Evolutionary conservation across 2,329 filamentous ascomycete genomes (phyloP).

Genomic region (Colletotrichum sp.): DNA sequence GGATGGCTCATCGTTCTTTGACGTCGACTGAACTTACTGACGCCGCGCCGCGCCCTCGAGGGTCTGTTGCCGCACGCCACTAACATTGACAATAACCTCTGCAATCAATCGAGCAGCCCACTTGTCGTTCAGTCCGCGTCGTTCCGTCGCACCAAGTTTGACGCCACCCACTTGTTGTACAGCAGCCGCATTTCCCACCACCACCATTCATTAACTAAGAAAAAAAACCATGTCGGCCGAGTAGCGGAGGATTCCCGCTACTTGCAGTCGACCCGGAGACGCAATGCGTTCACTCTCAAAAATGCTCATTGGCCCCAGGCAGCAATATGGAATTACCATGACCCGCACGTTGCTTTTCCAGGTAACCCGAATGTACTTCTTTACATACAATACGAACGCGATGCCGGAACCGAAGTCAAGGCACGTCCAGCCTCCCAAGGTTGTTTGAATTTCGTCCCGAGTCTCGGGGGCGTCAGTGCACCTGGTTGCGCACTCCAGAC

Average conservation of each 20-base stretch:
- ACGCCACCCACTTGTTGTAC: background rate
- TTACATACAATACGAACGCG: background rate
- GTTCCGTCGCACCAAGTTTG: background rate
- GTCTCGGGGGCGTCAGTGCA: background rate
- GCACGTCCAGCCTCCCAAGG: background rate
- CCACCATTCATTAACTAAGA: background rate
- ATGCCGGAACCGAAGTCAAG: slow-evolving; percentile 4
- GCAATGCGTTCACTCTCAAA: background rate
- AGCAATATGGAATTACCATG: background rate
- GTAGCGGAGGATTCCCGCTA: background rate
- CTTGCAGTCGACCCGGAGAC: background rate
- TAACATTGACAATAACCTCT: background rate
- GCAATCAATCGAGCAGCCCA: background rate
- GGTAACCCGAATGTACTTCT: background rate
- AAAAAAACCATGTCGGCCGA: slow-evolving; percentile 2
- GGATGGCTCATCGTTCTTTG: background rate
- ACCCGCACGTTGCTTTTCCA: background rate
- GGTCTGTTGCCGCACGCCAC: background rate
- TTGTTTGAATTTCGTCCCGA: slow-evolving; percentile 1
- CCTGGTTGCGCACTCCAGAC: background rate
- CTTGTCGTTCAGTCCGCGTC: background rate
- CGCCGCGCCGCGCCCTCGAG: background rate
- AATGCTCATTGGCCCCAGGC: background rate
- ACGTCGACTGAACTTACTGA: background rate
- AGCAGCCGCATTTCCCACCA: background rate